Conservation (phyloP, 2,329 filamentous ascomycete genomes). For the Ophiostoma sp. region DNA sequence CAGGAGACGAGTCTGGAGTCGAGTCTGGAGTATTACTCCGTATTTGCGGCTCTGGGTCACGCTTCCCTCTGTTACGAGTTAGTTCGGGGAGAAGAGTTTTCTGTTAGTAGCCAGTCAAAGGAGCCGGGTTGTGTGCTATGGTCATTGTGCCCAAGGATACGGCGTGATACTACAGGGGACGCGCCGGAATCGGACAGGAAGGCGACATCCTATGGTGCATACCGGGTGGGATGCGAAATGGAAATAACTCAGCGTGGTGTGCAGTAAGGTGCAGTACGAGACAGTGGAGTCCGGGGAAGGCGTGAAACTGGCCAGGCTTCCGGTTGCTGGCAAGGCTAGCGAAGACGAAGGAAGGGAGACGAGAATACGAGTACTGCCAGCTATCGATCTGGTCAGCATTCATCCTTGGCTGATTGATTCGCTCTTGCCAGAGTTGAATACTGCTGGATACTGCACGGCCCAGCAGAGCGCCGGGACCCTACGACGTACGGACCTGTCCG, state of each 20-base stretch:
- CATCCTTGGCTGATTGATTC: background rate
- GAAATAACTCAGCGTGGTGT: background rate
- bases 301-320: conserved; percentile 7
- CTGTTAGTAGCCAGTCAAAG: background rate
- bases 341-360: conserved; percentile 2
- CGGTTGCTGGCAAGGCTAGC: background rate
- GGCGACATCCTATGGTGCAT: background rate
- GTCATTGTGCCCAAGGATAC: background rate
- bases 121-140: background rate
- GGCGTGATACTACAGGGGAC: background rate
- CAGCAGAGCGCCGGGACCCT: background rate
- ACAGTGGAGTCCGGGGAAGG: conserved; percentile 20
- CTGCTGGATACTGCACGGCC: background rate
- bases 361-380: background rate
- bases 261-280: background rate
- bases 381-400: background rate
- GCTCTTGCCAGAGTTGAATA: background rate
- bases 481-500: too few species aligned
- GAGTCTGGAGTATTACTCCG: background rate
- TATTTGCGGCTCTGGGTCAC: too few species aligned
- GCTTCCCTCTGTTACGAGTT: background rate
- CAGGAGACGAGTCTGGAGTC: background rate
- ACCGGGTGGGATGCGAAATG: background rate
- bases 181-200: background rate
- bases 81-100: background rate